Base-by-base conservation (phyloP, 176 grass and related monocot species). In the Ampelocalamus luodianensis region DNA sequence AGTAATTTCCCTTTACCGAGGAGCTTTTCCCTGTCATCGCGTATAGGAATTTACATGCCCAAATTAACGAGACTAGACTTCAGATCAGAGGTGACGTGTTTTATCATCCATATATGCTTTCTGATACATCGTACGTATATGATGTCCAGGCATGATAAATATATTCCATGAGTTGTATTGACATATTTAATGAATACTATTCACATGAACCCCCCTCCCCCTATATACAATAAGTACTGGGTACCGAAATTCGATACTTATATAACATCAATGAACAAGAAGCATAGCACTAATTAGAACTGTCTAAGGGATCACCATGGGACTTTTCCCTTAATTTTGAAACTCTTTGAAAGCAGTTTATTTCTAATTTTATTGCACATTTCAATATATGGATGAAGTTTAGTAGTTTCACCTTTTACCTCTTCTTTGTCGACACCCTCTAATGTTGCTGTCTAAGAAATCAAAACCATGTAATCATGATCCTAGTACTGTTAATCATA, bases 1-100 rank as follows among this genome's bases (percentile, higher is more conserved):
- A 85, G 50, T 80, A 2, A 7, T 65, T 79, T 18, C 50, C 42
- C 67, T 87, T 90, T 90, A 67, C 84, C 83, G 50, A 83, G 51
- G 54, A 90, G 51, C 67, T 87, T 82, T 72, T 87, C 20, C 58
- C 22, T 73, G 34, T 77, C 71, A 75, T 50, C 63, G 40, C n/a
- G 11, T 26, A 18, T 45, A 49, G 71, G 22, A 68, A 37, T 56
- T 76, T 77, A 26, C 36, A 71, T 77, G 71, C 34, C 46, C 55
- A 74, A 54, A 34, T 34, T 34, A 34, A 80, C 24, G 5, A 22
- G 68, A 65, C 24, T 37, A 32, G 6, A 62, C 3, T 82, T 44
- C 65, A 72, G 58, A 58, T 44, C 65, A 79, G 58, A 58, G 55
- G 8, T 79, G 13, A 9, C 26, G 56, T 70, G 36, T 65, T 39